A percentile compares a stretch with the other conserved stretches of the same genome.
Evolutionary conservation across 306 rosid species (phyloP).

Genomic region (Quercus wislizeni): DNA sequence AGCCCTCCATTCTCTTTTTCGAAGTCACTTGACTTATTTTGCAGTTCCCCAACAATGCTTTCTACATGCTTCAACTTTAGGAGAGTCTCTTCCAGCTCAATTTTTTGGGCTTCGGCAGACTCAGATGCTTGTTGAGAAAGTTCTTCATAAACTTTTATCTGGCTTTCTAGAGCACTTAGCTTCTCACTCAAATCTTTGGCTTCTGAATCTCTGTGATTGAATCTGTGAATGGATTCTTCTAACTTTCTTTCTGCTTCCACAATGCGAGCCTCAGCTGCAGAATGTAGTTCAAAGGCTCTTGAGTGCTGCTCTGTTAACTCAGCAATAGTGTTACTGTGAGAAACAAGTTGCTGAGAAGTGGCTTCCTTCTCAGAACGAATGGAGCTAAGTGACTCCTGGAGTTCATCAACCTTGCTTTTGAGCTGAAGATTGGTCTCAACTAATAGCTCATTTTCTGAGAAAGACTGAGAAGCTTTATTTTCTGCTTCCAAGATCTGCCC

Average conservation of each 20-base stretch:
- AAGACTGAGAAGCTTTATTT: constrained; percentile 55
- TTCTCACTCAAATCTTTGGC: constrained; percentile 68
- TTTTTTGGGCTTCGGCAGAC: constrained; percentile 37
- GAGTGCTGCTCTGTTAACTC: constrained; percentile 68
- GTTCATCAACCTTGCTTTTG: constrained; percentile 74
- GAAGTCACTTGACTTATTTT: constrained; percentile 45
- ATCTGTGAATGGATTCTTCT: constrained; percentile 56
- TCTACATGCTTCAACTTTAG: constrained; percentile 64
- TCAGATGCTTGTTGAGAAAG: constrained; percentile 49
- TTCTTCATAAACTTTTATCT: constrained; percentile 47
- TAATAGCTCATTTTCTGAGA: constrained; percentile 71
- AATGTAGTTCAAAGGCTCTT: constrained; percentile 59
- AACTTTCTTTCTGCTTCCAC: constrained; percentile 56
- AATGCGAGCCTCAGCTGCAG: constrained; percentile 43
- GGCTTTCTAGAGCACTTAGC: constrained; percentile 45
- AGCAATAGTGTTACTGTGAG: constrained; percentile 57
- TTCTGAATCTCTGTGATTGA: constrained; percentile 65
- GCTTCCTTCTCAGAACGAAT: constrained; percentile 65
- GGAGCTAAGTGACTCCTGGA: constrained; percentile 59
- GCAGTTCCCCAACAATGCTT: constrained; percentile 55
- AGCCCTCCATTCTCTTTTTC: constrained; percentile 61
- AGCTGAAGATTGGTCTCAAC: constrained; percentile 75
- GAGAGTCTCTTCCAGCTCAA: constrained; percentile 59
- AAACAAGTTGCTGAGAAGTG: constrained; percentile 50
- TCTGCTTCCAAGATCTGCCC: constrained; percentile 52